Conservation (phyloP, 208 protist species). For the Trypanosoma boissoni region DNA sequence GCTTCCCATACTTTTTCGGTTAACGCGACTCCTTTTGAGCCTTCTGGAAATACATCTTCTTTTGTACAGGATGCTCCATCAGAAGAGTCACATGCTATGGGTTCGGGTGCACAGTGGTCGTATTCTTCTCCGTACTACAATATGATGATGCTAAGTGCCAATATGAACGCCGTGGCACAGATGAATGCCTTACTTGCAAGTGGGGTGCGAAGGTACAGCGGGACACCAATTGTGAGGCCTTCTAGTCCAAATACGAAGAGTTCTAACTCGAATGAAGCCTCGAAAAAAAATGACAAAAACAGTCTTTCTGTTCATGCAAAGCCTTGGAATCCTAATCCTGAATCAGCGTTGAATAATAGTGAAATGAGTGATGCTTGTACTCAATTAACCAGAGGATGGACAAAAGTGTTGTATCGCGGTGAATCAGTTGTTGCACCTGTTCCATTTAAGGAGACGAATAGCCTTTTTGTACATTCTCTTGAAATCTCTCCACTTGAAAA, state of each 20-base stretch:
- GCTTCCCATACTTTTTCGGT: slow-evolving; percentile 31
- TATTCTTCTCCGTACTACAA: slow-evolving; percentile 11
- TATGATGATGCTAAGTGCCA: slow-evolving; percentile 11
- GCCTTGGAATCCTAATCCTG: slow-evolving; percentile 21
- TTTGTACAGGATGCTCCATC: background rate
- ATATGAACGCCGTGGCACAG: slow-evolving; percentile 8
- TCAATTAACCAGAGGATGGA: slow-evolving; percentile 18
- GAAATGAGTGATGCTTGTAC: slow-evolving; percentile 8
- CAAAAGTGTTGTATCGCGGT: slow-evolving; percentile 15
- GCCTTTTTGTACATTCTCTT: slow-evolving; percentile 52
- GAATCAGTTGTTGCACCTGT: slow-evolving; percentile 32
- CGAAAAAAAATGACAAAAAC: slow-evolving; percentile 19
- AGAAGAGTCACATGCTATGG: slow-evolving; percentile 7
- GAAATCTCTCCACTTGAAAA: slow-evolving; percentile 29
- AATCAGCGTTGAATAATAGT: slow-evolving; percentile 9
- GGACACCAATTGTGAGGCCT: slow-evolving; percentile 17
- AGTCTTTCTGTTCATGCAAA: slow-evolving; percentile 26
- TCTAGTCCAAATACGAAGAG: slow-evolving; percentile 16
- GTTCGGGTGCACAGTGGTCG: slow-evolving; percentile 1
- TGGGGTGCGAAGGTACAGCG: slow-evolving; percentile 18
- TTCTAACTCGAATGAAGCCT: background rate
- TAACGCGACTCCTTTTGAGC: slow-evolving; percentile 31
- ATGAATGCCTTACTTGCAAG: slow-evolving; percentile 5
- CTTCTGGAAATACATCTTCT: slow-evolving; percentile 2
- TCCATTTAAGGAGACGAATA: slow-evolving; percentile 41